These are phyloP conservation scores for Leccinum griseonigrum DNA, from an alignment of 1,284 basidiomycete genomes.

Conservation along the genomic window DNA sequence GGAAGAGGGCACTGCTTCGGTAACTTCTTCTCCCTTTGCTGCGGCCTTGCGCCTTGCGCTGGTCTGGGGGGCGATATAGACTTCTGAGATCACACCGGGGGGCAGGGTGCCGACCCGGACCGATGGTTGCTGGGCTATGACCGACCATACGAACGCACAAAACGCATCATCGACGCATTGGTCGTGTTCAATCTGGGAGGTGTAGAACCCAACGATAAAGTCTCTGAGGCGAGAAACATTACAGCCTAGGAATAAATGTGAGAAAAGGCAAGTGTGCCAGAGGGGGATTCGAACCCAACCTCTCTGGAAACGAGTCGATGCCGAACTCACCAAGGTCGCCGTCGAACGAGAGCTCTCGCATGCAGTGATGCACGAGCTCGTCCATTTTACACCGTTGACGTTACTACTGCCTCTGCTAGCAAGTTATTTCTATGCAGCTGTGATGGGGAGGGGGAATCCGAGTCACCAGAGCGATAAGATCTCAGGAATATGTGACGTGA, in stretches of 20 bases:
- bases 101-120: slow-evolving; percentile 69
- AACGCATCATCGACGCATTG: slow-evolving; percentile 76
- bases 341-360: slow-evolving; percentile 77
- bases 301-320: slow-evolving; percentile 3
- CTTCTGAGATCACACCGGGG: slow-evolving; percentile 53
- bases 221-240: slow-evolving; percentile 64
- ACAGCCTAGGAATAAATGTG: slow-evolving; percentile 50
- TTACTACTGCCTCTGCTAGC: background rate
- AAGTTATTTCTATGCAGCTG: background rate
- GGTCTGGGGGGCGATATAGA: slow-evolving; percentile 71
- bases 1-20: slow-evolving; percentile 41
- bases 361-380: slow-evolving; percentile 69
- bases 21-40: slow-evolving; percentile 48
- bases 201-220: slow-evolving; percentile 67
- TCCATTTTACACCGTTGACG: slow-evolving; percentile 48
- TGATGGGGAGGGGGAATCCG: background rate
- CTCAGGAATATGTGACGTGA: slow-evolving; percentile 15
- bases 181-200: slow-evolving; percentile 35
- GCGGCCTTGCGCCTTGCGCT: slow-evolving; percentile 62
- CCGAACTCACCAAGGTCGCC: slow-evolving; percentile 69
- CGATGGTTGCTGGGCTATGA: slow-evolving; percentile 69
- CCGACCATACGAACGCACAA: slow-evolving; percentile 77
- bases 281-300: slow-evolving; percentile 45
- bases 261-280: slow-evolving; percentile 25
- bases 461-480: slow-evolving; percentile 14